A percentile compares a stretch with the other conserved stretches of the same genome.
Evolutionary conservation across 305 asterid genomes (phyloP).

Genomic region (Rubia tinctorum): DNA sequence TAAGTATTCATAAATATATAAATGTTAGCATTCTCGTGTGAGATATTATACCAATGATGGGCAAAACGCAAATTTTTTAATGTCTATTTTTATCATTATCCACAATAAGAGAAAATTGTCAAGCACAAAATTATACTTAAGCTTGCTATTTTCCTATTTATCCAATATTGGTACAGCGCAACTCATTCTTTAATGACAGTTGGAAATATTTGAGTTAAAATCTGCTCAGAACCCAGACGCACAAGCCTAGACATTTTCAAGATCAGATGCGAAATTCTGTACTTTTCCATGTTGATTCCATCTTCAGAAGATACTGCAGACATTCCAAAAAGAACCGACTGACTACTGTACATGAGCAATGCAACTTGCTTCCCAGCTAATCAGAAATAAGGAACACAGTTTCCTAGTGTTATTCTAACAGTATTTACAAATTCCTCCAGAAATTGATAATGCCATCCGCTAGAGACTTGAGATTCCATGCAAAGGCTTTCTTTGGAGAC

Average conservation of each 20-base stretch:
- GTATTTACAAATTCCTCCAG: conserved; percentile 35
- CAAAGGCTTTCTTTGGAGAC: conserved; percentile 36
- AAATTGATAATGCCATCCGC: conserved; percentile 57
- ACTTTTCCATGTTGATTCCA: background rate
- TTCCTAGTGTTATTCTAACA: background rate
- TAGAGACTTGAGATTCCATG: conserved; percentile 71
- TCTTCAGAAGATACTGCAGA: background rate
- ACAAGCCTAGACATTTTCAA: background rate
- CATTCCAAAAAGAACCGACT: background rate
- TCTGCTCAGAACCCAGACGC: background rate
- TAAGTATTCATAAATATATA: no score
- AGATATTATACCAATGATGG: no score
- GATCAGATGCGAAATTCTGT: conserved; percentile 2
- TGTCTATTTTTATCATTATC: no score
- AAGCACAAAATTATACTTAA: no score
- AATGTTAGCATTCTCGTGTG: no score
- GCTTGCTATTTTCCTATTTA: no score
- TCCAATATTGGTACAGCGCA: no score
- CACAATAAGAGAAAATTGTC: no score
- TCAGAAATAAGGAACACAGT: background rate
- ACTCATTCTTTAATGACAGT: no score
- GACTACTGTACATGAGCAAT: background rate
- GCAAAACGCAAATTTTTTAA: no score
- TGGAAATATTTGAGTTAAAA: no score
- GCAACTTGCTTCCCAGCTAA: background rate